Conservation (phyloP, 805 yeast genomes). For the Candida piceae region DNA sequence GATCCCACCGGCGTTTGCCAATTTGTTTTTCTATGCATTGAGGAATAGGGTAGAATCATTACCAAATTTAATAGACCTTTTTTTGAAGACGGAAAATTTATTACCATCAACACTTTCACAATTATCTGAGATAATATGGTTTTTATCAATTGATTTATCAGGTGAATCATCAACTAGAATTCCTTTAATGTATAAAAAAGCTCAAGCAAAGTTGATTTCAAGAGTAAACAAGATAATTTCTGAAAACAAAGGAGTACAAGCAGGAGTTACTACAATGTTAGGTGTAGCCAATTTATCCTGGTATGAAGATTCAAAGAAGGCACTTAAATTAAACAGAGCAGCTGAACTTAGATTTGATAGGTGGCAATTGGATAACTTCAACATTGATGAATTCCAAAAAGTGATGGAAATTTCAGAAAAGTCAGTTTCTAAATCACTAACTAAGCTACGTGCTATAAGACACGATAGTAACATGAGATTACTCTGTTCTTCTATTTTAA, state of each 20-base stretch:
- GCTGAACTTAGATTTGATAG: constrained; percentile 28
- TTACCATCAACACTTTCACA: constrained; percentile 16
- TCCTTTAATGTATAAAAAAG: constrained; percentile 16
- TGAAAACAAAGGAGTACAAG: constrained; percentile 10
- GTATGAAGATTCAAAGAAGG: constrained; percentile 18
- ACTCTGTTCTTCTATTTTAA: constrained; percentile 24
- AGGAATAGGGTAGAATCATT: constrained; percentile 18
- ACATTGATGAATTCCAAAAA: constrained; percentile 28
- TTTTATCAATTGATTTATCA: constrained; percentile 24
- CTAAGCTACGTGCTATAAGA: constrained; percentile 14
- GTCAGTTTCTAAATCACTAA: background rate
- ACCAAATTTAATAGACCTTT: constrained; percentile 17
- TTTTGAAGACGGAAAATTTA: constrained; percentile 8
- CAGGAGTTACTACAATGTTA: constrained; percentile 25
- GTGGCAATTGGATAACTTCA: constrained; percentile 29
- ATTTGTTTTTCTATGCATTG: constrained; percentile 22
- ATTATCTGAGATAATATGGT: constrained; percentile 27
- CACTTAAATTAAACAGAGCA: constrained; percentile 21
- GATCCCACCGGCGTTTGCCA: constrained; percentile 26
- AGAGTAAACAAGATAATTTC: constrained; percentile 17
- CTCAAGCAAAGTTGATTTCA: constrained; percentile 24
- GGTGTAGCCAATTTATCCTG: constrained; percentile 26
- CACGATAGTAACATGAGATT: constrained; percentile 26
- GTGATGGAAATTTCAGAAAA: too few relatives aligned
- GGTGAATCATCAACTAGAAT: constrained; percentile 22